These are phyloP conservation scores for Peribolospora baueri DNA, from an alignment of 768 basidiomycete species.

Conservation along the genomic window DNA sequence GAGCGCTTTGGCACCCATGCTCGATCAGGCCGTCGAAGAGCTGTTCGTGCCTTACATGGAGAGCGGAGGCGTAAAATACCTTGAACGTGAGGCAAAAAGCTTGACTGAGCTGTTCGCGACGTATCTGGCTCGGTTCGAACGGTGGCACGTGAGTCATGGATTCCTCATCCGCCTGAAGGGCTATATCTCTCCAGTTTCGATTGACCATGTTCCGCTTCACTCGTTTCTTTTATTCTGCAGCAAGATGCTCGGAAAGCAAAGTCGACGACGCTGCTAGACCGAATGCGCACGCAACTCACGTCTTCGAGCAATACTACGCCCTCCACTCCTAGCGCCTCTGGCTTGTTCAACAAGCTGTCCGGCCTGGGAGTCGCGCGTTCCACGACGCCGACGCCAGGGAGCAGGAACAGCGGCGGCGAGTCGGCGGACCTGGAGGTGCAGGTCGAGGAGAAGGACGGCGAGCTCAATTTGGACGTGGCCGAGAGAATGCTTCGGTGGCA, in stretches of 20 bases:
- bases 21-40: slow-evolving; percentile 91
- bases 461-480: slow-evolving; percentile 45
- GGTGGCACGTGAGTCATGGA: slow-evolving; percentile 50
- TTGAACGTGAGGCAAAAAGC: slow-evolving; percentile 73
- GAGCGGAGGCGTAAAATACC: slow-evolving; percentile 43
- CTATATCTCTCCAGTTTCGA: no score
- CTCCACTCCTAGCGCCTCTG: slow-evolving; percentile 9
- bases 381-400: not conserved
- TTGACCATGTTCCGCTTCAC: not conserved
- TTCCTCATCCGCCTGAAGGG: no score
- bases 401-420: slow-evolving; percentile 28
- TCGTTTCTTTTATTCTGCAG: slow-evolving; percentile 7
- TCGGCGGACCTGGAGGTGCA: slow-evolving; percentile 29
- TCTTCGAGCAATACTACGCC: not conserved
- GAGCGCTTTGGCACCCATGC: slow-evolving; percentile 39
- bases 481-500: slow-evolving; percentile 94
- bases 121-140: slow-evolving; percentile 47
- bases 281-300: slow-evolving; percentile 64
- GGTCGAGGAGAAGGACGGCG: slow-evolving; percentile 46
- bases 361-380: slow-evolving; percentile 26
- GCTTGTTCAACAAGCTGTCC: slow-evolving; percentile 36
- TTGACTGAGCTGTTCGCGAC: slow-evolving; percentile 51
- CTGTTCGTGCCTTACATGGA: slow-evolving; percentile 85
- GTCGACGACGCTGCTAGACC: slow-evolving; percentile 42
- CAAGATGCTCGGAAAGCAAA: slow-evolving; percentile 32